phyloP scores from a whole-genome alignment of 257 asterid species.

The Nicotiana undulata region DNA sequence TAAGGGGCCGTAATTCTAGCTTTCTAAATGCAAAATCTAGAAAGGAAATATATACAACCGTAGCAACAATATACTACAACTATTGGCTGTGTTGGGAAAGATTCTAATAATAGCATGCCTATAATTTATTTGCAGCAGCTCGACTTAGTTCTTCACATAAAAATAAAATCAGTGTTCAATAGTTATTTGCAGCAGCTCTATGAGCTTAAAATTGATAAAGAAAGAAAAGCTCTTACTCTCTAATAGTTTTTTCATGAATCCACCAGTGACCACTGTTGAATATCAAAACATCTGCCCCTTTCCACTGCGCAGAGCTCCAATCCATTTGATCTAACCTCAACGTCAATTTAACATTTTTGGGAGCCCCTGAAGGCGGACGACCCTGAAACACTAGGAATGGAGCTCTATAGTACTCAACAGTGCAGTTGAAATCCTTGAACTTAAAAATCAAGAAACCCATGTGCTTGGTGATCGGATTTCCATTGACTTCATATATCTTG shows the following conservation, averaged over 20 bases:
- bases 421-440: slow-evolving; percentile 65
- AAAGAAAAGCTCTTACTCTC: slow-evolving; percentile 33
- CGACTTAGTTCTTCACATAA: neutral
- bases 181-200: too few relatives aligned
- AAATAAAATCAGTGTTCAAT: neutral
- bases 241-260: slow-evolving; percentile 77
- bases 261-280: slow-evolving; percentile 98
- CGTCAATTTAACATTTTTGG: slow-evolving; percentile 46
- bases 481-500: slow-evolving; percentile 68
- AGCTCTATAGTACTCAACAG: slow-evolving; percentile 76
- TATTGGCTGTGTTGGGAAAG: neutral
- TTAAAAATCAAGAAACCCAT: slow-evolving; percentile 53
- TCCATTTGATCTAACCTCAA: slow-evolving; percentile 67
- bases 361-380: slow-evolving; percentile 56
- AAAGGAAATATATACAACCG: neutral
- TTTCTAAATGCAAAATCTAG: neutral
- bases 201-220: neutral
- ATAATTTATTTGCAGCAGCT: neutral
- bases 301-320: slow-evolving; percentile 83
- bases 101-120: neutral
- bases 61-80: neutral
- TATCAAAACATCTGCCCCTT: slow-evolving; percentile 58
- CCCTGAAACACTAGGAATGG: slow-evolving; percentile 84
- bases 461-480: slow-evolving; percentile 83
- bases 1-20: neutral